Evolutionary conservation across 1,139 yeast genomes (phyloP), one percentile per base, ranked within the genome.

Genomic region (Taphrina deformans): DNA sequence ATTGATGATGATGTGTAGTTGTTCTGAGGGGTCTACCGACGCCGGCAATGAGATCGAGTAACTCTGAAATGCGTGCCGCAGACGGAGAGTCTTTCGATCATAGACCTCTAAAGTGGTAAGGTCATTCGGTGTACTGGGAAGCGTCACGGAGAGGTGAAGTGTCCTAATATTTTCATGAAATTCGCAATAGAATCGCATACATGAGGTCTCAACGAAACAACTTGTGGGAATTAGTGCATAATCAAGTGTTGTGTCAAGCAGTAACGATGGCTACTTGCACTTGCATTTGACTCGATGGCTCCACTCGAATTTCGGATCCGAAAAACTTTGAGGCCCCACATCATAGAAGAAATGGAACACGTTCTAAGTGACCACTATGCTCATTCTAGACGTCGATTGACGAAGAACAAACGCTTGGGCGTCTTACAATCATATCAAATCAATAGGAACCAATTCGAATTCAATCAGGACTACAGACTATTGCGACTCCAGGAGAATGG

Each of bases 181-280:
- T 29, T 59, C 63, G 51, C 63, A 59, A 14, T 27, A 59, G 50
- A 31, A 59, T 7, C 35, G 50, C 63, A 59, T 59, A 38, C 56
- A 50, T 38, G 53, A n/a, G 33, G 4, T 44, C 4, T 7, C n/a
- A 44, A 38, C n/a, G 41, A n/a, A n/a, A n/a, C n/a, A n/a, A n/a
- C n/a, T n/a, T n/a, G n/a, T n/a, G n/a, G n/a, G n/a, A n/a, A n/a
- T n/a, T n/a, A n/a, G n/a, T n/a, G n/a, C n/a, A n/a, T n/a, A n/a
- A n/a, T n/a, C n/a, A n/a, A n/a, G n/a, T n/a, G n/a, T n/a, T n/a
- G n/a, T n/a, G n/a, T n/a, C n/a, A n/a, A n/a, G n/a, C n/a, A n/a
- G n/a, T n/a, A n/a, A n/a, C n/a, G n/a, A n/a, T n/a, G n/a, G n/a
- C n/a, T n/a, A n/a, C n/a, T n/a, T n/a, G n/a, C n/a, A n/a, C n/a